Percentiles rank a stretch among this genome's conserved stretches.
phyloP scores from a whole-genome alignment of 768 basidiomycete species.

The Cytidiella melzeri region DNA sequence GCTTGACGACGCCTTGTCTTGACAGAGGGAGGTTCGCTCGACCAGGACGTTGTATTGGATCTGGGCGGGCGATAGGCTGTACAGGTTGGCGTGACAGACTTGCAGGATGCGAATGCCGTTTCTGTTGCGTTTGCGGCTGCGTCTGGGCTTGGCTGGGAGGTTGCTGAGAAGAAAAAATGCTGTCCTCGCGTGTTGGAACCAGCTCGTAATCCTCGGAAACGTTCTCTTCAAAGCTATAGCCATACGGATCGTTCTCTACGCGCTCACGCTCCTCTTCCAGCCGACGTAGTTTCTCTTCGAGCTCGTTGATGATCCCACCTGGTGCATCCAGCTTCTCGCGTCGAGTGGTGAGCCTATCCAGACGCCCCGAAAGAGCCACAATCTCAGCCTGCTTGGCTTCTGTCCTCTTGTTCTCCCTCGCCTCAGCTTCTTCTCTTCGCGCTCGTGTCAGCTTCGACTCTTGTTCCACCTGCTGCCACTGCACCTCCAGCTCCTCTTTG shows the following conservation, averaged over 20 bases:
- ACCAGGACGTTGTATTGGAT: constrained; percentile 14
- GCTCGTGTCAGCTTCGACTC: constrained; percentile 41
- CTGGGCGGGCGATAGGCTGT: constrained; percentile 7
- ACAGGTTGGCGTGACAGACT: constrained; percentile 16
- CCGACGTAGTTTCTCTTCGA: constrained; percentile 60
- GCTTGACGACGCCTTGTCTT: constrained; percentile 23
- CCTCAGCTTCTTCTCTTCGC: constrained; percentile 43
- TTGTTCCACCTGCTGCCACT: constrained; percentile 34
- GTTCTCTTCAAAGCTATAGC: constrained; percentile 15
- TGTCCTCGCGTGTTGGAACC: constrained; percentile 9
- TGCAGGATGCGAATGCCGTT: constrained; percentile 15
- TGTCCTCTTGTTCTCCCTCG: constrained; percentile 44
- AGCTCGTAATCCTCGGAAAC: constrained; percentile 10
- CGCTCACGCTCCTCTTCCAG: constrained; percentile 56
- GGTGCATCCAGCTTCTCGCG: constrained; percentile 58
- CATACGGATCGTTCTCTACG: constrained; percentile 27
- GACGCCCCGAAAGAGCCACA: constrained; percentile 43
- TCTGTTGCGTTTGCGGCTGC: constrained; percentile 3
- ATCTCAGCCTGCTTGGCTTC: constrained; percentile 58
- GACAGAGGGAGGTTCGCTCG: constrained; percentile 9
- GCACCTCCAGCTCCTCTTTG: constrained; percentile 38
- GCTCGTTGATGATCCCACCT: constrained; percentile 45
- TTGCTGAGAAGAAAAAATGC: background rate
- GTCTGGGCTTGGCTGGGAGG: background rate
- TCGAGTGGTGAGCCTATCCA: constrained; percentile 63